These are phyloP conservation scores for Hirsutella minnesotensis DNA, from an alignment of 2,329 filamentous ascomycete species.

Conservation along the genomic window DNA sequence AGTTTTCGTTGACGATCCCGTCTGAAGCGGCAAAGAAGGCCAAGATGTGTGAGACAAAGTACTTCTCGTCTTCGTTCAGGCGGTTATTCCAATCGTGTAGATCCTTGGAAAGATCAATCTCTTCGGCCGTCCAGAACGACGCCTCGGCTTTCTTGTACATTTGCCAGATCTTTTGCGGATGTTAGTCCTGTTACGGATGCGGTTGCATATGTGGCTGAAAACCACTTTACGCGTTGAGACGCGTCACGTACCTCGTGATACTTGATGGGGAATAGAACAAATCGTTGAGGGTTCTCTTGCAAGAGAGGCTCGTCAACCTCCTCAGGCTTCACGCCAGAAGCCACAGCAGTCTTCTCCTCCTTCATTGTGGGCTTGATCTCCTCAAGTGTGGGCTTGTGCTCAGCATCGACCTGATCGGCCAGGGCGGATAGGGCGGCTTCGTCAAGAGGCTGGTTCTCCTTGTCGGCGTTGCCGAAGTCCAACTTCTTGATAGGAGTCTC, in stretches of 20 bases:
- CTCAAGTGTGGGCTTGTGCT: conserved; percentile 45
- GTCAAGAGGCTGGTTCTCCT: conserved; percentile 63
- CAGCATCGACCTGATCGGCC: conserved; percentile 45
- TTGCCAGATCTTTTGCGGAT: conserved; percentile 72
- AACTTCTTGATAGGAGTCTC: conserved; percentile 88
- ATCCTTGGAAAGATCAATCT: conserved; percentile 98
- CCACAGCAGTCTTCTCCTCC: conserved; percentile 26
- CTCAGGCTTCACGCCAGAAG: conserved; percentile 47
- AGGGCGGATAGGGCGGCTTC: conserved; percentile 36
- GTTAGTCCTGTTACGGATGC: conserved; percentile 24
- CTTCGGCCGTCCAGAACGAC: conserved; percentile 99
- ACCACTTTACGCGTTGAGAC: conserved; percentile 58
- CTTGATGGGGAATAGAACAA: conserved; percentile 97
- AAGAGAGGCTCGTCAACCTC: conserved; percentile 84
- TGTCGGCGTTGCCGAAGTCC: conserved; percentile 60
- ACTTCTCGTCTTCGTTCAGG: conserved; percentile 91
- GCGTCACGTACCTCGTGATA: conserved; percentile 84
- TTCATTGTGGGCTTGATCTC: conserved; percentile 22
- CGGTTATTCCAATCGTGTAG: conserved; percentile 99
- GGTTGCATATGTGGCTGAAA: no score
- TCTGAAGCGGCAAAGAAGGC: conserved; percentile 99
- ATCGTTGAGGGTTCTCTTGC: conserved; percentile 89
- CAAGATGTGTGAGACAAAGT: conserved; percentile 96
- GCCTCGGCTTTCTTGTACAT: conserved; percentile 99
- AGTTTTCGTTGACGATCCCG: conserved; percentile 98